phyloP scores from a whole-genome alignment of 495 filamentous ascomycete genomes.

The Amniculicola lignicola region DNA sequence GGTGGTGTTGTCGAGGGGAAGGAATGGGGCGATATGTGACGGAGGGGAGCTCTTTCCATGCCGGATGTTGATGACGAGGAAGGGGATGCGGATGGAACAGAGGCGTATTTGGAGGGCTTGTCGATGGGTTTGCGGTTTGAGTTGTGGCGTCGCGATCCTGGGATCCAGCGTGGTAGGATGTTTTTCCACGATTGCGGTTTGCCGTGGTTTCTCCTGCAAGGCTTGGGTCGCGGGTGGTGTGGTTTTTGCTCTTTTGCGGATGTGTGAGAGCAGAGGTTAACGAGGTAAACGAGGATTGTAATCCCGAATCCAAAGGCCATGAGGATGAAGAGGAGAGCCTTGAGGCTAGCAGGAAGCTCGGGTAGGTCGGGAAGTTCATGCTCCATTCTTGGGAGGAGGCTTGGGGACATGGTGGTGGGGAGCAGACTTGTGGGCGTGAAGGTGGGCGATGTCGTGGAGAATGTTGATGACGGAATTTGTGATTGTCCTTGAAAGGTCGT shows the following conservation, averaged over 20 bases:
- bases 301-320: not conserved
- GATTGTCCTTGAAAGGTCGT: too few species aligned
- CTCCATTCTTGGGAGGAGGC: too few species aligned
- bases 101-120: conserved; percentile 17
- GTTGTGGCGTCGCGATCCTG: not conserved
- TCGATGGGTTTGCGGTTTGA: conserved; percentile 12
- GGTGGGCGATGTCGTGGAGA: too few species aligned
- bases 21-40: not conserved
- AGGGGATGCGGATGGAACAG: not conserved
- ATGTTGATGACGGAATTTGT: too few species aligned
- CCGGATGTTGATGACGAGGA: not conserved
- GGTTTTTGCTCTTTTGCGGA: not conserved
- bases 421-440: too few species aligned
- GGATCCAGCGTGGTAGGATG: not conserved
- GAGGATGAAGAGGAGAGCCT: too few species aligned
- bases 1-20: not conserved
- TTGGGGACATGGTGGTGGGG: too few species aligned
- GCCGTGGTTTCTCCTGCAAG: not conserved
- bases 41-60: not conserved
- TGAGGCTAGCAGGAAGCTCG: too few species aligned
- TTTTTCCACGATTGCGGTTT: not conserved
- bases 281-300: not conserved
- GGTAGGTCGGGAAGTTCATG: too few species aligned
- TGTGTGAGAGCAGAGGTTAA: not conserved
- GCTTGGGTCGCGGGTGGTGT: too few species aligned